Percentiles rank a stretch among this genome's conserved stretches.
Evolutionary conservation across 164 flowering plant species (phyloP).

Genomic region (Euptelea pleiosperma): DNA sequence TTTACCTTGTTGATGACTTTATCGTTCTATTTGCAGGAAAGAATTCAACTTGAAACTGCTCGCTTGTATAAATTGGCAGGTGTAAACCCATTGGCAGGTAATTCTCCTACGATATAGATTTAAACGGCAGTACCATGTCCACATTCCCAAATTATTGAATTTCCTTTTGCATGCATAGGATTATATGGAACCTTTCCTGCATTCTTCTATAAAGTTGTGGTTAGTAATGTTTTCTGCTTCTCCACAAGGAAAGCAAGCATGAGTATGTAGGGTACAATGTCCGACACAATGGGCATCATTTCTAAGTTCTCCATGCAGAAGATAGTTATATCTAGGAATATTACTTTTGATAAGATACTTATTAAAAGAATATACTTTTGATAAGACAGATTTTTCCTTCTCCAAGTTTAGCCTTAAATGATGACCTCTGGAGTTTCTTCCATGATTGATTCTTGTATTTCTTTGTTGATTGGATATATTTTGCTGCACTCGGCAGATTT

Average conservation of each 20-base stretch:
- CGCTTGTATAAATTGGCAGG: constrained; percentile 90
- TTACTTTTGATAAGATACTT: too few species aligned
- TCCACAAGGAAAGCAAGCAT: background rate
- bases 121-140: background rate
- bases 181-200: background rate
- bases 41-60: constrained; percentile 89
- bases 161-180: background rate
- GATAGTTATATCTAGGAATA: too few species aligned
- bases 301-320: too few species aligned
- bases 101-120: background rate
- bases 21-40: constrained; percentile 57
- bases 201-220: background rate
- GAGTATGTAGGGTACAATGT: background rate
- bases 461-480: too few species aligned
- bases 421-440: too few species aligned
- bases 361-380: too few species aligned
- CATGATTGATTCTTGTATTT: too few species aligned
- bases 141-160: background rate
- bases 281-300: too few species aligned
- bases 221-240: background rate
- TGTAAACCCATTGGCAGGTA: constrained; percentile 97
- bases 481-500: too few species aligned
- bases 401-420: too few species aligned
- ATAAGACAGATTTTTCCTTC: too few species aligned
- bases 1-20: background rate